Percentiles rank a stretch among this genome's conserved stretches.
Conservation (phyloP, 768 basidiomycete species). For the Hemileccinum impolitum region DNA sequence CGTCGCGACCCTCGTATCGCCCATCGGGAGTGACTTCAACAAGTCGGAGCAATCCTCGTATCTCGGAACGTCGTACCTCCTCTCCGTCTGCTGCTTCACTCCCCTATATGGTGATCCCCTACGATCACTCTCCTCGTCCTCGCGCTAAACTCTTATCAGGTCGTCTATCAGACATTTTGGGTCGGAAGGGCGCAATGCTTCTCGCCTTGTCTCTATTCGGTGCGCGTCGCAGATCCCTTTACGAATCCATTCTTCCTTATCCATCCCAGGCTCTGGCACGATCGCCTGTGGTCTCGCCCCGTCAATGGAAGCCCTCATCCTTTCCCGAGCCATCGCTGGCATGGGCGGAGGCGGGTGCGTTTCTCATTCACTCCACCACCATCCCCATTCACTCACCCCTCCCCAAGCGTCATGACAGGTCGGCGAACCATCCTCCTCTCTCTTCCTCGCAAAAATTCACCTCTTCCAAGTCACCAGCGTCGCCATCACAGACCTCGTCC, state of each 20-base stretch:
- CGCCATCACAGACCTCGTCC: constrained; percentile 84
- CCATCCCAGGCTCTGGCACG: constrained; percentile 67
- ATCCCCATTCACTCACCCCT: constrained; percentile 12
- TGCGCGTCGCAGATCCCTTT: constrained; percentile 31
- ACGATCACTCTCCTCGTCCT: constrained; percentile 4
- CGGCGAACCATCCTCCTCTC: constrained; percentile 10
- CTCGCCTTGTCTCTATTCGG: constrained; percentile 82
- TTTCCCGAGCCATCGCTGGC: constrained; percentile 81
- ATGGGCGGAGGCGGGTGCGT: constrained; percentile 90
- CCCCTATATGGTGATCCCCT: constrained; percentile 70
- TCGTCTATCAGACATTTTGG: constrained; percentile 79
- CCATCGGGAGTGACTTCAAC: constrained; percentile 83
- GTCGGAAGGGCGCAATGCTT: constrained; percentile 84
- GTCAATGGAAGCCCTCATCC: constrained; percentile 79
- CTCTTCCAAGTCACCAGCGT: constrained; percentile 67
- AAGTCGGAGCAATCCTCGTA: constrained; percentile 80
- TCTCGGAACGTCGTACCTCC: constrained; percentile 83
- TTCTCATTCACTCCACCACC: not conserved
- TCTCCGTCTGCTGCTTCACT: constrained; percentile 89
- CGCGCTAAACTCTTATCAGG: constrained; percentile 44
- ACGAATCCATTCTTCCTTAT: constrained; percentile 15
- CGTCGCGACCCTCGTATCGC: constrained; percentile 80
- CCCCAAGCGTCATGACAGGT: constrained; percentile 81
- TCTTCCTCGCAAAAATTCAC: constrained; percentile 14
- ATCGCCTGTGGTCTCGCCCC: constrained; percentile 83